A percentile compares a stretch with the other conserved stretches of the same genome.
phyloP scores from a whole-genome alignment of 2,329 filamentous ascomycete genomes.

The Botryotinia globosa region DNA sequence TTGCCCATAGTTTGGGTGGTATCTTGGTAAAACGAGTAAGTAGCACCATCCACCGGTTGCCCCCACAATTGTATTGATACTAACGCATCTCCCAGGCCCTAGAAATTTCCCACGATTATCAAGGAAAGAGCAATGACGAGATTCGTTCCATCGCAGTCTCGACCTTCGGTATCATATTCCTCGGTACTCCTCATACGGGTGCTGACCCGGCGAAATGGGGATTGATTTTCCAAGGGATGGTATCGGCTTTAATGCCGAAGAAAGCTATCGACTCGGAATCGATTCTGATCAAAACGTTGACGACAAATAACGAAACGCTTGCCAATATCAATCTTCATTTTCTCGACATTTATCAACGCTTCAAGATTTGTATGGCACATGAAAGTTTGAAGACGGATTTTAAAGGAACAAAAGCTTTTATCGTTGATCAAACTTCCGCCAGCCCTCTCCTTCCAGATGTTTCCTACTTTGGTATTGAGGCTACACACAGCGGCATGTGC shows the following conservation, averaged over 20 bases:
- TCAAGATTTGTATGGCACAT: conserved; percentile 73
- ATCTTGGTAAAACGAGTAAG: conserved; percentile 61
- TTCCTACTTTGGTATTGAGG: conserved; percentile 71
- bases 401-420: conserved; percentile 58
- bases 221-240: conserved; percentile 64
- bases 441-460: conserved; percentile 67
- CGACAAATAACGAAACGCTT: conserved; percentile 69
- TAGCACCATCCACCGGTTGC: neutral
- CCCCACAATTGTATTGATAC: neutral
- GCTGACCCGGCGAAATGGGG: conserved; percentile 68
- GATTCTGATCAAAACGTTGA: conserved; percentile 67
- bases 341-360: conserved; percentile 66
- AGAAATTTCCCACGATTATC: conserved; percentile 62
- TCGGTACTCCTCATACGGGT: conserved; percentile 73
- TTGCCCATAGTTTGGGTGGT: conserved; percentile 72
- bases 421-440: conserved; percentile 70
- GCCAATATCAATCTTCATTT: conserved; percentile 74
- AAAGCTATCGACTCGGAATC: conserved; percentile 66
- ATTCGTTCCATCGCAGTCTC: conserved; percentile 68
- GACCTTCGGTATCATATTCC: conserved; percentile 72
- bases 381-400: conserved; percentile 71
- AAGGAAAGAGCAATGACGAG: conserved; percentile 58
- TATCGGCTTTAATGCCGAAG: conserved; percentile 61
- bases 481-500: conserved; percentile 69
- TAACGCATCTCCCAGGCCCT: conserved; percentile 45